Conservation (phyloP, 257 asterid genomes). For the Thymus mandschuricus region DNA sequence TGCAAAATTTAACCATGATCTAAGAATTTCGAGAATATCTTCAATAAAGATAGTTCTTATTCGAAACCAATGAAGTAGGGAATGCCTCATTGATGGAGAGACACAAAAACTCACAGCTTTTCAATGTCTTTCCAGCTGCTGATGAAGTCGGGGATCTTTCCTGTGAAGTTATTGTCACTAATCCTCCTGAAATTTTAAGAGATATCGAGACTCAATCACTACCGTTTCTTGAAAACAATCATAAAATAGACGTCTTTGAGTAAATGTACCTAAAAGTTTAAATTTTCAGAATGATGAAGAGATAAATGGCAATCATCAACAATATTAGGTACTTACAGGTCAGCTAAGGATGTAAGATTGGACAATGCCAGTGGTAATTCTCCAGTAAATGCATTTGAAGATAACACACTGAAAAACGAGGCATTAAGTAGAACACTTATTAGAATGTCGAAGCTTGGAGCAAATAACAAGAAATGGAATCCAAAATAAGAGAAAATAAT, state of each 20-base stretch:
- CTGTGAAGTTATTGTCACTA: slow-evolving; percentile 88
- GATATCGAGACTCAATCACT: background rate
- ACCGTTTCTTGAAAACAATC: slow-evolving; percentile 3
- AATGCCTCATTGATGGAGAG: slow-evolving; percentile 1
- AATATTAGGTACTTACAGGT: slow-evolving; percentile 56
- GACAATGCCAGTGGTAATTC: slow-evolving; percentile 59
- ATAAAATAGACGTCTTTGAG: background rate
- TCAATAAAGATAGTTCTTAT: background rate
- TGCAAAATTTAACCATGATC: slow-evolving; percentile 35
- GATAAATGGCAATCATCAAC: background rate
- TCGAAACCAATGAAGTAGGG: background rate
- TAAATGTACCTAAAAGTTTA: background rate
- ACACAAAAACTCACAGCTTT: slow-evolving; percentile 66
- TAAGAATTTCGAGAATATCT: background rate
- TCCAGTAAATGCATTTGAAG: slow-evolving; percentile 79
- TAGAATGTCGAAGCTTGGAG: slow-evolving; percentile 21
- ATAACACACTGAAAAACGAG: slow-evolving; percentile 50
- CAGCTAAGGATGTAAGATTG: slow-evolving; percentile 68
- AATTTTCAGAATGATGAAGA: background rate
- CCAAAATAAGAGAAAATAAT: slow-evolving; percentile 21
- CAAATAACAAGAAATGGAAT: slow-evolving; percentile 6
- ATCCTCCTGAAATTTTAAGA: slow-evolving; percentile 58
- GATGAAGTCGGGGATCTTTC: slow-evolving; percentile 79
- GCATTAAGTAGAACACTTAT: slow-evolving; percentile 13
- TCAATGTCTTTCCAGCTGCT: slow-evolving; percentile 75